These are phyloP conservation scores for Trametes coccinea DNA, from an alignment of 768 basidiomycete species.

Conservation along the genomic window DNA sequence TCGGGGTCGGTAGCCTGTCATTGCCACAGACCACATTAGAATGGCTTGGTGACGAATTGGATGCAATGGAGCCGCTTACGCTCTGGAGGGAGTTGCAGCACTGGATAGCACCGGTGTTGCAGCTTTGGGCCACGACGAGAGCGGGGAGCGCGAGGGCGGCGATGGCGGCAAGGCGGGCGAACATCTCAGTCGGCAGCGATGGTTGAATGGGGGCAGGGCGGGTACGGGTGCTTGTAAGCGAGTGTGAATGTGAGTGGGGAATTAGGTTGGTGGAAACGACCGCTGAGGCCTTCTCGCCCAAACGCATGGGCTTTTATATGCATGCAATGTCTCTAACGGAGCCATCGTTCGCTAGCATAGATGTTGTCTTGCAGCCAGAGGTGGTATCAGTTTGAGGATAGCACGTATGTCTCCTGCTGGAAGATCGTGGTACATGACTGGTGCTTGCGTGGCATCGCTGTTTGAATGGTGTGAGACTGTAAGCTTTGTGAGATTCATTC, in stretches of 20 bases:
- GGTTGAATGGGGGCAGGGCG: neutral
- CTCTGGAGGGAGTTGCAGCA: conserved; percentile 33
- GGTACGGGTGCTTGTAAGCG: neutral
- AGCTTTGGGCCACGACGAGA: conserved; percentile 16
- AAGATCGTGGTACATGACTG: too few species aligned
- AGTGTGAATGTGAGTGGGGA: neutral
- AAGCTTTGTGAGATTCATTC: too few species aligned
- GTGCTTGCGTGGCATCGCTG: too few species aligned
- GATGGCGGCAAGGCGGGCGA: conserved; percentile 14
- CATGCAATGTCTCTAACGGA: too few species aligned
- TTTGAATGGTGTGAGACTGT: too few species aligned
- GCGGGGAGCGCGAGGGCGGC: conserved; percentile 13
- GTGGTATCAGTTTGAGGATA: too few species aligned
- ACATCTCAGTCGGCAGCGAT: conserved; percentile 5
- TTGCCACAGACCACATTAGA: too few species aligned
- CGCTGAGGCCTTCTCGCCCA: neutral
- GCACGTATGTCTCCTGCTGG: too few species aligned
- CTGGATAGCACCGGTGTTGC: conserved; percentile 33
- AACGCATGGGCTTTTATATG: neutral
- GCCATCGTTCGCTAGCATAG: too few species aligned
- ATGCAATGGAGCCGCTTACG: conserved; percentile 1
- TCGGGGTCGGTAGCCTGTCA: conserved; percentile 6
- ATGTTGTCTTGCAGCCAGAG: too few species aligned
- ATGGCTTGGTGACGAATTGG: too few species aligned
- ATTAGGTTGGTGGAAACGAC: neutral